Base-by-base conservation (phyloP, 1,284 basidiomycete genomes). In the Naganishia albida region DNA sequence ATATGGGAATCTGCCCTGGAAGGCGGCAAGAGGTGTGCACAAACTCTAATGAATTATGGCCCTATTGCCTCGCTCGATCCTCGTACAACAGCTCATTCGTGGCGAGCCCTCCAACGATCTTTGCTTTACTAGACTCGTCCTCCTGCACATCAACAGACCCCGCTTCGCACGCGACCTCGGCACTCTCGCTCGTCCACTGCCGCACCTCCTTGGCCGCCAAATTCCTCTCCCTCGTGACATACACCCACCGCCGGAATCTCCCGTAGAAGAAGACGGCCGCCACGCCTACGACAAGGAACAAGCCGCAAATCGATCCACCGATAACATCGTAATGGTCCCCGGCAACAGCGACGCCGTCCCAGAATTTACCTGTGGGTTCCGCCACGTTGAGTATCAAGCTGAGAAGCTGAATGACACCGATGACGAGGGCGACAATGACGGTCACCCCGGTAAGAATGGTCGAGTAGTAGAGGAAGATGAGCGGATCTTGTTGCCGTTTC, bases 391-490 rank as follows among this genome's bases (percentile, higher is more conserved):
- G 52, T 10, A 66, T 39, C 30, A 66, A 30, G 23, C 57, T 62
- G 15, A 66, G 44, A 6, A 66, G 65, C 59, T 66, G 65, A 15
- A 66, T 56, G 18, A 52, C 25, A 3, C 65, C 65, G 39, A 66
- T 66, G 50, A 66, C 59, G 20, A 66, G 42, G 7, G 65, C 65
- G n/a, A 66, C 60, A 3, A 66, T 26, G n/a, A 62, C 60, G 6
- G 65, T 66, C 16, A 66, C 42, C 8, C 57, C 60, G 2, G 65
- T 66, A n/a, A 66, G 48, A 20, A 66, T 53, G 1, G 59, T 63
- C 44, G 65, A 66, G 34, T 66, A 66, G 48, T 66, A 66, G 25
- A 66, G 65, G 38, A 62, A 66, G 50, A 63, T 62, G 13, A 66
- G 60, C 18, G 65, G 65, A 20, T 66, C 53, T 23, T 49, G 65